Base-by-base conservation (phyloP, 108 stramenopile species). In the Tribonema minus region DNA sequence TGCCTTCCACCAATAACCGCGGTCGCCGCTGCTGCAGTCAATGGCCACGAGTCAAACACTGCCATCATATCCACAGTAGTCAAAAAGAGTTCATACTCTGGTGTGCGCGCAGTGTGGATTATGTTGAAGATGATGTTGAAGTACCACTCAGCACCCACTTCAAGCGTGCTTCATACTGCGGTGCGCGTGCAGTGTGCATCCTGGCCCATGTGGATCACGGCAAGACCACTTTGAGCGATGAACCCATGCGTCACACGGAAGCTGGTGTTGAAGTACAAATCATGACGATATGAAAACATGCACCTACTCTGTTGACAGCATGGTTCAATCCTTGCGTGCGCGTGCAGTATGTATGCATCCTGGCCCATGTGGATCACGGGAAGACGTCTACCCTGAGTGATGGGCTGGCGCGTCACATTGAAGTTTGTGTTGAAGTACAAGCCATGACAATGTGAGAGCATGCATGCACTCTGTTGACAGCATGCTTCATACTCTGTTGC, bases 141-240 rank as follows among this genome's bases (percentile, higher is more conserved):
- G n/a, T n/a, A n/a, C n/a, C n/a, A n/a, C n/a, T n/a, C n/a, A n/a
- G n/a, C n/a, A 20, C 9, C 20, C 20, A 20, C 46, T 54, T 9
- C 46, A 54, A 54, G 46, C 46, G 46, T 54, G 46, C 46, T 54
- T 54, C 46, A 54, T 54, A 54, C 46, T 20, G 46, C 46, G 20
- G 46, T 20, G 20, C 46, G 20, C 20, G 9, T 54, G 46, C 46
- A 54, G 77, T 87, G 4, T 89, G 88, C 71, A 88, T 89, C 29
- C 46, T 89, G 37, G 88, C 87, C 2, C 89, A 89, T 62, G 88
- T 89, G 25, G 88, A 89, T 58, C 88, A 89, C 58, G 88, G 89
- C 0, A 89, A 89, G 64, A 84, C 83, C 29, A 80, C 86, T 80
- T 70, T 54, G 46, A 54, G 20, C 46, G 46, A 54, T n/a, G n/a